Base-by-base conservation (phyloP, 352 stramenopile genomes). In the Phytophthora citrophthora region DNA sequence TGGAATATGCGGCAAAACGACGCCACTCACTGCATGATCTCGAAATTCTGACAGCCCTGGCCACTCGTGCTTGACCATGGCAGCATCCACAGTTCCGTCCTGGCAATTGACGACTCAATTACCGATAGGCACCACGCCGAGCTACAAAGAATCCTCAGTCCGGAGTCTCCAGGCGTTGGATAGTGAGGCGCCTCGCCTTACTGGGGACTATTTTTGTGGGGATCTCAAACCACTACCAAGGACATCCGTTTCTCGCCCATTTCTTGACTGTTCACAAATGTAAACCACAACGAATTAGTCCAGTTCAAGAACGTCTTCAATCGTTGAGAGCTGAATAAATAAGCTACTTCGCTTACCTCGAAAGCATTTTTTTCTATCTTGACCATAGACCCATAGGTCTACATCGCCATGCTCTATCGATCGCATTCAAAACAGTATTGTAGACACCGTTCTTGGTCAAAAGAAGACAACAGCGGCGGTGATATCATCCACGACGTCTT, bases 401-500 rank as follows among this genome's bases (percentile, higher is more conserved):
- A 8, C 29, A 34, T 34, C 29, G 29, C 29, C 29, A 34, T 12
- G 29, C 11, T 34, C 9, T 8, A 13, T 11, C 20, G 32, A 26
- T n/a, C 18, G 41, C 34, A 24, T 31, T 45, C 53, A 29, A 27
- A 38, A 23, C 3, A 52, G 7, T 57, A 15, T 49, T 53, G 54
- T n/a, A 41, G 36, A 41, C 36, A 41, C 34, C 15, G 34, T 6
- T 36, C 3, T 24, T 0, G 36, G 7, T 74, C 71, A 90, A 55
- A 93, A 90, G 64, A 74, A 91, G 44, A 90, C 77, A 29, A 93
- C 54, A 10, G 74, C 59, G 41, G 72, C 81, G 11, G 85, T 95
- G 61, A 93, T 93, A 68, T 95, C 87, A 53, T 95, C 87, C 5
- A 95, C 74, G 24, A 93, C 82, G 52, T 93, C 80, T 59, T 95